A percentile compares a stretch with the other conserved stretches of the same genome.
Evolutionary conservation across 2,329 filamentous ascomycete genomes (phyloP).

Genomic region (Monosporascus sp.): DNA sequence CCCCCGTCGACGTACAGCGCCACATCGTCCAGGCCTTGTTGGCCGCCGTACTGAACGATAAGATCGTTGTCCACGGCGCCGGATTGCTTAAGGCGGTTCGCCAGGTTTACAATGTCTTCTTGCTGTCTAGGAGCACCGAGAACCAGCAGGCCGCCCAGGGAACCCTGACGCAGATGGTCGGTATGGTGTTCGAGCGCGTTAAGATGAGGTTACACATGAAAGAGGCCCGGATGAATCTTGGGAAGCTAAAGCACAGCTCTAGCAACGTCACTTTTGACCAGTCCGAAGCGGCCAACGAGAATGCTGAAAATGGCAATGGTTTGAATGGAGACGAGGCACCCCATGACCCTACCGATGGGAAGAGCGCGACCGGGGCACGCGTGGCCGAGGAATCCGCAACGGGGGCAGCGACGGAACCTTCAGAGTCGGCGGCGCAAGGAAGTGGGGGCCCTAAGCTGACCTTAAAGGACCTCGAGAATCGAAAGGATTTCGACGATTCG

Average conservation of each 20-base stretch:
- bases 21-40: constrained; percentile 97
- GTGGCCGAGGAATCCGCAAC: constrained; percentile 8
- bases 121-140: constrained; percentile 86
- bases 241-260: constrained; percentile 46
- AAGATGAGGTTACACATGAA: constrained; percentile 83
- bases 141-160: constrained; percentile 98
- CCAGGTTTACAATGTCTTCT: constrained; percentile 98
- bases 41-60: constrained; percentile 94
- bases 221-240: constrained; percentile 63
- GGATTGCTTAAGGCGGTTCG: constrained; percentile 93
- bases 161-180: constrained; percentile 96
- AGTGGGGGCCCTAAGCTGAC: constrained; percentile 51
- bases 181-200: constrained; percentile 94
- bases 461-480: constrained; percentile 61
- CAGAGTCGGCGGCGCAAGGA: constrained; percentile 9
- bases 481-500: constrained; percentile 66
- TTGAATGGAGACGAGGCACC: constrained; percentile 34
- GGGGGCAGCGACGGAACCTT: constrained; percentile 18
- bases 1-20: constrained; percentile 84
- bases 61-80: constrained; percentile 96
- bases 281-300: constrained; percentile 32
- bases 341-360: constrained; percentile 25
- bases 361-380: too few species aligned
- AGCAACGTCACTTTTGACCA: constrained; percentile 50
- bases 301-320: constrained; percentile 19